A percentile compares a stretch with the other conserved stretches of the same genome.
Evolutionary conservation across 2,329 filamentous ascomycete species (phyloP).

Genomic region (Penicillium brasilianum): DNA sequence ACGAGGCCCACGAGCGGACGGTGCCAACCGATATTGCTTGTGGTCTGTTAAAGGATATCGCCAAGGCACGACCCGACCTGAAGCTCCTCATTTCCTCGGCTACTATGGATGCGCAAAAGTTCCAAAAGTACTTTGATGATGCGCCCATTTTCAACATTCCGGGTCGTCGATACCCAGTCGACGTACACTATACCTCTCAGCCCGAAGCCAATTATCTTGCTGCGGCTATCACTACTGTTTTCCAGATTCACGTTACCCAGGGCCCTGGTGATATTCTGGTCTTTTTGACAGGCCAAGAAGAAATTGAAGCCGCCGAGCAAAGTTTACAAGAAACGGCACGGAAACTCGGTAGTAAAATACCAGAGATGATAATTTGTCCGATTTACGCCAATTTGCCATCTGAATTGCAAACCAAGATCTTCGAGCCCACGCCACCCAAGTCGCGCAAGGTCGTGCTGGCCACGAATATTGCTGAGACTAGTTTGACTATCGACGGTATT

Average conservation of each 20-base stretch:
- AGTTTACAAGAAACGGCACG: conserved; percentile 83
- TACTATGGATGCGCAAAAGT: conserved; percentile 92
- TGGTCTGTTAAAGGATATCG: conserved; percentile 86
- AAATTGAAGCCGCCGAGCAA: conserved; percentile 87
- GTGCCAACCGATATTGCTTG: conserved; percentile 89
- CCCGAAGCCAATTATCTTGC: conserved; percentile 94
- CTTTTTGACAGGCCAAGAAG: conserved; percentile 93
- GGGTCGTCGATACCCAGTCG: conserved; percentile 84
- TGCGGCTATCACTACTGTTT: conserved; percentile 88
- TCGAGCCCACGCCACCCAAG: conserved; percentile 85
- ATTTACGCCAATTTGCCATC: conserved; percentile 94
- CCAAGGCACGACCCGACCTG: conserved; percentile 79
- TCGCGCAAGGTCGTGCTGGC: conserved; percentile 90
- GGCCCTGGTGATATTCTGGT: conserved; percentile 87
- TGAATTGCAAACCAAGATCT: conserved; percentile 90
- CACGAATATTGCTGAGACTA: conserved; percentile 97
- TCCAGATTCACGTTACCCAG: conserved; percentile 91
- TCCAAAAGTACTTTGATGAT: conserved; percentile 88
- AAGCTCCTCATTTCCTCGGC: conserved; percentile 92
- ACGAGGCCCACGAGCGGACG: conserved; percentile 95
- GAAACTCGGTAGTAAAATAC: conserved; percentile 82
- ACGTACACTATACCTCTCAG: conserved; percentile 86
- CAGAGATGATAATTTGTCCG: conserved; percentile 86
- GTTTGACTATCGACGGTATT: conserved; percentile 93
- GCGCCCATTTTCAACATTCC: conserved; percentile 95